A percentile compares a stretch with the other conserved stretches of the same genome.
These are phyloP conservation scores for Trypanosoma vivax DNA, from an alignment of 208 protist species.

Conservation along the genomic window DNA sequence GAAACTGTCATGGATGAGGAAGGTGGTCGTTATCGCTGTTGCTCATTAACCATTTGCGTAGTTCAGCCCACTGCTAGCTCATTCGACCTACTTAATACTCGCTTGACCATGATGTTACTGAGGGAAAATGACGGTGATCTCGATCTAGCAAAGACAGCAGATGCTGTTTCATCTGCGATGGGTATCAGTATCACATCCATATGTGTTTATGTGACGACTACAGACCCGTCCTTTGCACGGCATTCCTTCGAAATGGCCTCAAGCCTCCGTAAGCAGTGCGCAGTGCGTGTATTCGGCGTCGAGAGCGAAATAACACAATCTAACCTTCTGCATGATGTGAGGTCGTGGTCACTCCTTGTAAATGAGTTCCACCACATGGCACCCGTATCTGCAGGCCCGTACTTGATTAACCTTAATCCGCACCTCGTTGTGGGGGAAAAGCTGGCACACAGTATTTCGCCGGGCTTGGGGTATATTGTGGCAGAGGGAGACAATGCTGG, in stretches of 20 bases:
- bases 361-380: conserved; percentile 47
- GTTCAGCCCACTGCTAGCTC: conserved; percentile 29
- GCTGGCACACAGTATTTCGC: conserved; percentile 40
- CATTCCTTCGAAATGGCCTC: conserved; percentile 6
- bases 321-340: conserved; percentile 37
- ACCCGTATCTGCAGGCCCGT: conserved; percentile 29
- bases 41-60: conserved; percentile 33
- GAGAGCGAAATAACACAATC: conserved; percentile 27
- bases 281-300: conserved; percentile 20
- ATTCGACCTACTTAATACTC: conserved; percentile 39
- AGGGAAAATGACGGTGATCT: conserved; percentile 19
- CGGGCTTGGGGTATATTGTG: conserved; percentile 41
- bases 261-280: conserved; percentile 9
- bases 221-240: conserved; percentile 11
- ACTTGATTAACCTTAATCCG: conserved; percentile 61
- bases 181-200: conserved; percentile 35
- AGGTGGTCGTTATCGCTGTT: conserved; percentile 28
- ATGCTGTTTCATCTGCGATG: conserved; percentile 25
- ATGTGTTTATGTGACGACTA: conserved; percentile 26
- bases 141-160: conserved; percentile 23
- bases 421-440: conserved; percentile 49
- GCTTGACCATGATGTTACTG: conserved; percentile 43
- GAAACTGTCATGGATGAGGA: conserved; percentile 49
- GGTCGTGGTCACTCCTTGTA: conserved; percentile 47
- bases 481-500: conserved; percentile 37